Evolutionary conservation across 2,329 filamentous ascomycete species (phyloP), one percentile per base, ranked within the genome.

Genomic region (Stagonosporopsis cucurbitacearum): DNA sequence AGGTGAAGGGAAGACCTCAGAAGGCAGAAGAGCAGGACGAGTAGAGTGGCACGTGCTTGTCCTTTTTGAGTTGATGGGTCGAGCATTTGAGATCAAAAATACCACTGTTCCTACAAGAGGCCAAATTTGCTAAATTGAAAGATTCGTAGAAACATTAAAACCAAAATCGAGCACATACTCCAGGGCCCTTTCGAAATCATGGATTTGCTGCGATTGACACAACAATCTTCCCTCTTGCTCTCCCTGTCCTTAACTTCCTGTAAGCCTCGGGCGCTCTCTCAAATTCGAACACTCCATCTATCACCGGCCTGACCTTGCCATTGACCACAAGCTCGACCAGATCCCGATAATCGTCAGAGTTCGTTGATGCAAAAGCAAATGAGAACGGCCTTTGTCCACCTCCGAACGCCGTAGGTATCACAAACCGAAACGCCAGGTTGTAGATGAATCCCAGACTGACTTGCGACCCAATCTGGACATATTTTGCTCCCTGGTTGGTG

Each of bases 141-240:
- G 4, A 4, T 15, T 15, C 6, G 7, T 5, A n/a, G 4, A 32
- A 32, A n/a, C 13, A 15, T 32, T n/a, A 6, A 15, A 5, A 9
- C 9, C 25, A 6, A 9, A 2, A 17, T 32, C 15, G 23, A 19
- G 20, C 12, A 17, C 6, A 5, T 3, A 1, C 28, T 8, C 23
- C 15, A 4, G n/a, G n/a, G n/a, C n/a, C n/a, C n/a, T n/a, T n/a
- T n/a, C n/a, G n/a, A n/a, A n/a, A 15, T 42, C 30, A 55, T 17
- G 28, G 44, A 12, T 44, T 33, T 1, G 15, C 28, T 9, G 15
- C 6, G 1, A 62, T 42, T 35, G 26, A 54, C 3, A 78, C 65
- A 6, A 88, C 77, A 53, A 88, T 72, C 72, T 88, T 89, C 0
- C 86, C 86, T 53, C 71, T 80, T 1, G 81, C 78, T 26, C 80